These are phyloP conservation scores for Escallonia rubra DNA, from an alignment of 129 eudicot species.

Conservation along the genomic window DNA sequence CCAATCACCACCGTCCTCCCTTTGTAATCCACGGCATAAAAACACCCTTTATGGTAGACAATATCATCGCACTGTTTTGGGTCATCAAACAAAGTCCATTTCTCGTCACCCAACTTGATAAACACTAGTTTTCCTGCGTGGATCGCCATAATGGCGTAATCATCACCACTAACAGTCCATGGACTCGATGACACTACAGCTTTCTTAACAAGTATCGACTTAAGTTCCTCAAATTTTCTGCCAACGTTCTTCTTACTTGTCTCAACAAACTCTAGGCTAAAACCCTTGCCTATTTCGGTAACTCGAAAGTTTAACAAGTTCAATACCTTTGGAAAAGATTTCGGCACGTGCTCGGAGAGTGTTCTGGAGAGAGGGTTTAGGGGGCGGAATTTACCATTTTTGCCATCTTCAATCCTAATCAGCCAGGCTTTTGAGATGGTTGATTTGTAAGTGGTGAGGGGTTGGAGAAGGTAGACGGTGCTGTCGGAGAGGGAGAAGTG, in stretches of 20 bases:
- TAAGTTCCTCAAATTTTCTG: background rate
- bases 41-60: slow-evolving; percentile 1
- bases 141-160: slow-evolving; percentile 10
- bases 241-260: background rate
- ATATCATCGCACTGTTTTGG: slow-evolving; percentile 2
- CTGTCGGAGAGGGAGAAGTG: slow-evolving; percentile 1
- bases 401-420: background rate
- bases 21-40: slow-evolving; percentile 2
- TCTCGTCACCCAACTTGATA: slow-evolving; percentile 10
- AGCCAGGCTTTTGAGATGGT: background rate
- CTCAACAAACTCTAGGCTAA: slow-evolving; percentile 1
- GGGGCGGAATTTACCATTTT: background rate
- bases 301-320: slow-evolving; percentile 16
- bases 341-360: background rate
- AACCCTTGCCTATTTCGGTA: slow-evolving; percentile 16
- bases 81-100: slow-evolving; percentile 7
- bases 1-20: slow-evolving; percentile 11
- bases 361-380: slow-evolving; percentile 7
- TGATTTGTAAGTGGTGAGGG: background rate
- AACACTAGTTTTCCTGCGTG: background rate
- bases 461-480: background rate
- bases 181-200: background rate
- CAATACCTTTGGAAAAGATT: slow-evolving; percentile 4
- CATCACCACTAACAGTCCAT: background rate
- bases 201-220: background rate